A percentile compares a stretch with the other conserved stretches of the same genome.
phyloP scores from a whole-genome alignment of 2,329 filamentous ascomycete species.

The Venturia oleaginea region DNA sequence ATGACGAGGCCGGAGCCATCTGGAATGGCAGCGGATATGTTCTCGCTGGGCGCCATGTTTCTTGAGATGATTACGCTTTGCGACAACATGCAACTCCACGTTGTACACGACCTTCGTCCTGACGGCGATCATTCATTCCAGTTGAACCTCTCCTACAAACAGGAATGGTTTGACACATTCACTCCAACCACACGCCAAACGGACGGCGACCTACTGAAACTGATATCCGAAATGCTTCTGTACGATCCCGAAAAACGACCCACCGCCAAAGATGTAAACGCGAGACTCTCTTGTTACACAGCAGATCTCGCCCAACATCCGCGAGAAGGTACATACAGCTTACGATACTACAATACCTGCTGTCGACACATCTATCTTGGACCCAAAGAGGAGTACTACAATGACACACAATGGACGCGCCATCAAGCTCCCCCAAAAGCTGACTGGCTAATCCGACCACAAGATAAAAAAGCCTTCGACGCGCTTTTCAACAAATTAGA shows the following conservation, averaged over 20 bases:
- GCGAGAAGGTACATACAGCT: background rate
- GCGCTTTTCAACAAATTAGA: slow-evolving; percentile 80
- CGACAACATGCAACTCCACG: slow-evolving; percentile 1
- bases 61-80: background rate
- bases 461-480: slow-evolving; percentile 84
- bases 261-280: background rate
- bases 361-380: background rate
- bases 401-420: background rate
- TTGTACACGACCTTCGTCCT: background rate
- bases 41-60: slow-evolving; percentile 1
- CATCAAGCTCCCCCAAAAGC: slow-evolving; percentile 42
- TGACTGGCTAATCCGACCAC: slow-evolving; percentile 75
- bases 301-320: background rate
- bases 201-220: background rate
- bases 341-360: background rate
- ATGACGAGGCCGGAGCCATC: background rate
- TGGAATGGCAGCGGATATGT: slow-evolving; percentile 5
- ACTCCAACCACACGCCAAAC: background rate
- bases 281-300: background rate
- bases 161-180: background rate
- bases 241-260: background rate
- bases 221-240: background rate
- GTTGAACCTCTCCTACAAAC: background rate
- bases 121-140: slow-evolving; percentile 1
- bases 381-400: background rate